Conservation (phyloP, 1,139 yeast species). For the Yamadazyma siamensis region DNA sequence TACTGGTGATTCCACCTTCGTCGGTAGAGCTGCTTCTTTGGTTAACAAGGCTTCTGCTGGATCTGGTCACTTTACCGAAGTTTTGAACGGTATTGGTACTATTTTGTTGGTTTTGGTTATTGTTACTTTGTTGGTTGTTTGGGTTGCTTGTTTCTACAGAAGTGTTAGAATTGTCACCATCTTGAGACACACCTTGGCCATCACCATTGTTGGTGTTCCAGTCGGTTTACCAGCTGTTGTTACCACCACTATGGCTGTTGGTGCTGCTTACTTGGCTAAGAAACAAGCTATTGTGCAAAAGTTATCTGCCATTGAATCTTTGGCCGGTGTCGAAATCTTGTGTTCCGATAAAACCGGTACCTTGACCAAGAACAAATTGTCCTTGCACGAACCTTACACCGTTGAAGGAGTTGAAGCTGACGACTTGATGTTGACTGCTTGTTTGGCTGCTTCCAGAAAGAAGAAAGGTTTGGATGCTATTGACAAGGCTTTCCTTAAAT, state of each 20-base stretch:
- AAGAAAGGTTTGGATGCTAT: slow-evolving; percentile 98
- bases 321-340: slow-evolving; percentile 98
- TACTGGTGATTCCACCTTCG: slow-evolving; percentile 90
- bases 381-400: slow-evolving; percentile 97
- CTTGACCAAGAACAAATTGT: slow-evolving; percentile 94
- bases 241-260: slow-evolving; percentile 99
- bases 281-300: slow-evolving; percentile 98
- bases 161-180: slow-evolving; percentile 83
- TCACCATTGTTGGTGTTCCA: slow-evolving; percentile 99
- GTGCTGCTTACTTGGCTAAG: slow-evolving; percentile 99
- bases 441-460: slow-evolving; percentile 98
- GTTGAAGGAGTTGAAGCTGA: slow-evolving; percentile 98
- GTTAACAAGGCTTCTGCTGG: slow-evolving; percentile 95
- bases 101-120: slow-evolving; percentile 86
- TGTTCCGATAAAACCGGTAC: slow-evolving; percentile 99
- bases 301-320: slow-evolving; percentile 95
- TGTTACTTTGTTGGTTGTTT: slow-evolving; percentile 81
- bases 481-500: slow-evolving; percentile 94
- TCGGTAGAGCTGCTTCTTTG: slow-evolving; percentile 95
- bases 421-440: slow-evolving; percentile 95
- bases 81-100: slow-evolving; percentile 96
- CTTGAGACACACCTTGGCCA: slow-evolving; percentile 92
- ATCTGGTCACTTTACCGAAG: slow-evolving; percentile 96
- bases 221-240: slow-evolving; percentile 99
- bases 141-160: slow-evolving; percentile 96